phyloP scores from a whole-genome alignment of 73 alveolate species.

The Paramecium tetraurelia region DNA sequence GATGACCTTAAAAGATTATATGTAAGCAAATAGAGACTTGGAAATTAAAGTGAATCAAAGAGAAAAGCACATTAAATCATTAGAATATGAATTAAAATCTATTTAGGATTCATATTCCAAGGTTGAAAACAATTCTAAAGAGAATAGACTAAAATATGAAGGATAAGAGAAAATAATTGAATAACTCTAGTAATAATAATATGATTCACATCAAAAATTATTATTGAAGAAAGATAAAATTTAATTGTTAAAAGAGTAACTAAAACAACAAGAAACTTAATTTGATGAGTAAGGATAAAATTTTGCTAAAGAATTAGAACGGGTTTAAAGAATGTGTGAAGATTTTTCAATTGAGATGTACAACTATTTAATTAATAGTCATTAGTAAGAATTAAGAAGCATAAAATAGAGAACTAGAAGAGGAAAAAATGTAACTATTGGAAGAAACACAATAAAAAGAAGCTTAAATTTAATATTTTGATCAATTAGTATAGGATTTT shows the following conservation, averaged over 20 bases:
- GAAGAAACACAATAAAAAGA: not conserved
- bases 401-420: not conserved
- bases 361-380: not conserved
- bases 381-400: constrained; percentile 28
- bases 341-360: constrained; percentile 47
- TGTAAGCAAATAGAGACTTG: constrained; percentile 9
- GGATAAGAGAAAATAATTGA: constrained; percentile 3
- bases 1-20: constrained; percentile 44
- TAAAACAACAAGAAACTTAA: not conserved
- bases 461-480: constrained; percentile 16
- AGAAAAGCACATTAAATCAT: constrained; percentile 15
- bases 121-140: not conserved
- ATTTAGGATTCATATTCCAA: not conserved
- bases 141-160: not conserved
- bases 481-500: not conserved
- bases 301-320: constrained; percentile 34
- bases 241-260: not conserved
- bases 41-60: not conserved
- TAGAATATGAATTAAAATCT: constrained; percentile 5
- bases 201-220: not conserved
- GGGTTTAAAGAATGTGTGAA: constrained; percentile 9
- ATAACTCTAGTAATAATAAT: not conserved
- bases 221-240: not conserved
- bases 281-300: constrained; percentile 27
- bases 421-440: not conserved